phyloP scores from a whole-genome alignment of 2,329 filamentous ascomycete genomes.

The Fusarium scirpi region DNA sequence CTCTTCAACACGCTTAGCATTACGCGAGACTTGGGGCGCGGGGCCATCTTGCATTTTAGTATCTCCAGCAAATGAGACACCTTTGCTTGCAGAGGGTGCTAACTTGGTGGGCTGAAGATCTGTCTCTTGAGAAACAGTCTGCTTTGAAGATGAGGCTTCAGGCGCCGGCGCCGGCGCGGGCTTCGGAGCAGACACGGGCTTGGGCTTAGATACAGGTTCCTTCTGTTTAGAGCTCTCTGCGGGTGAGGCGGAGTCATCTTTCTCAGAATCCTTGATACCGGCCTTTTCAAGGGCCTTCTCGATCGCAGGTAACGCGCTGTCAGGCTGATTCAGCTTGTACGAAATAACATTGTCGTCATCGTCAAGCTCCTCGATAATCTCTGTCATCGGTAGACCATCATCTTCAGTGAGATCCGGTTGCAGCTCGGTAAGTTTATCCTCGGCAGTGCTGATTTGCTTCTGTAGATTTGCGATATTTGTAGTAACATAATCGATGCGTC shows the following conservation, averaged over 20 bases:
- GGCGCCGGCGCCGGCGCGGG: neutral
- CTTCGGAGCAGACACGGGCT: neutral
- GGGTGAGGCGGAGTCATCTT: slow-evolving; percentile 20
- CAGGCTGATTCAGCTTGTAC: slow-evolving; percentile 73
- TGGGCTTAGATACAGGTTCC: neutral
- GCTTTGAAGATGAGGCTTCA: slow-evolving; percentile 4
- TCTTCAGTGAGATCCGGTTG: slow-evolving; percentile 73
- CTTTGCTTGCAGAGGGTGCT: slow-evolving; percentile 59
- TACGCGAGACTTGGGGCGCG: slow-evolving; percentile 53
- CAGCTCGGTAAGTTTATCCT: slow-evolving; percentile 76
- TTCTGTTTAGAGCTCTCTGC: slow-evolving; percentile 1
- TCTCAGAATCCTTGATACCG: slow-evolving; percentile 68
- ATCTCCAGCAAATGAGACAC: slow-evolving; percentile 72
- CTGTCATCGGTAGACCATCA: slow-evolving; percentile 81
- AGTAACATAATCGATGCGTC: slow-evolving; percentile 89
- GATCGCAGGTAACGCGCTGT: slow-evolving; percentile 74
- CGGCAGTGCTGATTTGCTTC: slow-evolving; percentile 76
- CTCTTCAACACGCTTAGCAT: slow-evolving; percentile 63
- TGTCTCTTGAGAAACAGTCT: neutral
- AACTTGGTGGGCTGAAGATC: slow-evolving; percentile 9
- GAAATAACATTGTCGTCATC: slow-evolving; percentile 88
- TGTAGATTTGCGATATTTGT: slow-evolving; percentile 81
- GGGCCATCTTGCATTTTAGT: slow-evolving; percentile 62
- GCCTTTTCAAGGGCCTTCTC: slow-evolving; percentile 80
- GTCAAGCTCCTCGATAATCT: slow-evolving; percentile 93